Conservation (phyloP, 1,284 basidiomycete genomes). For the Termitomyces sp. region DNA sequence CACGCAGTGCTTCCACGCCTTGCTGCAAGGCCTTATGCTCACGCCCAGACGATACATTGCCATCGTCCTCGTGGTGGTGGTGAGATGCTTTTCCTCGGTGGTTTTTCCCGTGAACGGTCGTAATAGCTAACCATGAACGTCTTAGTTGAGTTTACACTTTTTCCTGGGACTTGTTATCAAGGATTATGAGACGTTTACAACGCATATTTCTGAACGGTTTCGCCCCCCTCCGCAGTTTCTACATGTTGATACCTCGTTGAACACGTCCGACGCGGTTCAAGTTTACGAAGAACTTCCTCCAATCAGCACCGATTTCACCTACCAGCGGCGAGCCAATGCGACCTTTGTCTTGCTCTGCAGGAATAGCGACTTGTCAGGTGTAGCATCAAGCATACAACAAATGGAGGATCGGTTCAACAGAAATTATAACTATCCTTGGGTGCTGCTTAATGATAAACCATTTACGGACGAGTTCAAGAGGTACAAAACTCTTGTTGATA, state of each 20-base stretch:
- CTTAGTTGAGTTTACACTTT: conserved; percentile 35
- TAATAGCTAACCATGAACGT: background rate
- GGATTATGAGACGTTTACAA: conserved; percentile 23
- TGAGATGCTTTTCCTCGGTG: conserved; percentile 26
- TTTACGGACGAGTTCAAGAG: conserved; percentile 68
- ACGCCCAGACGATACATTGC: conserved; percentile 16
- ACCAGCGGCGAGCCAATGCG: conserved; percentile 34
- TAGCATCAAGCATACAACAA: conserved; percentile 36
- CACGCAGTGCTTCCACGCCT: background rate
- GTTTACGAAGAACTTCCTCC: conserved; percentile 1
- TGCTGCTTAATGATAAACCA: conserved; percentile 68
- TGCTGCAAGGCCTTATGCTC: conserved; percentile 12
- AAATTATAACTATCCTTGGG: conserved; percentile 64
- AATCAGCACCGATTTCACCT: conserved; percentile 13
- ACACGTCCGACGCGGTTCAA: background rate
- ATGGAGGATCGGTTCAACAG: conserved; percentile 61
- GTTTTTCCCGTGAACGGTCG: background rate
- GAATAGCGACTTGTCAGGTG: conserved; percentile 36
- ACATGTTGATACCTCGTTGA: background rate
- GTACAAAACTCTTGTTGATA: conserved; percentile 26
- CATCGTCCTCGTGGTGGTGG: conserved; percentile 37
- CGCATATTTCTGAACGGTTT: conserved; percentile 8
- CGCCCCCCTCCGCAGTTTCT: background rate
- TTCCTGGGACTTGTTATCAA: conserved; percentile 31
- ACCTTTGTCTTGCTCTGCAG: conserved; percentile 42